Percentiles rank a stretch among this genome's conserved stretches.
These are phyloP conservation scores for Botrytis pseudocinerea DNA, from an alignment of 2,329 filamentous ascomycete genomes.

Conservation along the genomic window DNA sequence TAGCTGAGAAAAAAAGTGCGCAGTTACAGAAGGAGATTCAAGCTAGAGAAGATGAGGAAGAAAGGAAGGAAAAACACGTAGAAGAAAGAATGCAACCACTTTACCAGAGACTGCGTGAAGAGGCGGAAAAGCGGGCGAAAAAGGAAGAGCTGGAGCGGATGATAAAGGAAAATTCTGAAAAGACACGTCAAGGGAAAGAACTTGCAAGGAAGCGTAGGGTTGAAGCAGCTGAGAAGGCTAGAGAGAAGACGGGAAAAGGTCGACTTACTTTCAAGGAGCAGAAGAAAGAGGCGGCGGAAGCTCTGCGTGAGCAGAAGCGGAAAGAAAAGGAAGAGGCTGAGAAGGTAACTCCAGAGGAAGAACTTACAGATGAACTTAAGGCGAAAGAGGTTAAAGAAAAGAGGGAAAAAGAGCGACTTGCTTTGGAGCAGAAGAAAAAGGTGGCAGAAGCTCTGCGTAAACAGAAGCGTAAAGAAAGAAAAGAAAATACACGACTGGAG, in stretches of 20 bases:
- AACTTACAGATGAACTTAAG: background rate
- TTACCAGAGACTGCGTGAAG: too few relatives aligned
- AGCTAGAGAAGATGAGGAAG: background rate
- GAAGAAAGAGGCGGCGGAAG: too few relatives aligned
- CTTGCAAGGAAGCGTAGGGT: too few relatives aligned
- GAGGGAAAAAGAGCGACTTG: background rate
- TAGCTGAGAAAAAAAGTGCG: background rate
- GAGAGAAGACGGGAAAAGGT: too few relatives aligned
- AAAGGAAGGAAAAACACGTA: background rate
- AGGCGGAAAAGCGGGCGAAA: too few relatives aligned
- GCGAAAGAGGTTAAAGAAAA: background rate
- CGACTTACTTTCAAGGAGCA: too few relatives aligned
- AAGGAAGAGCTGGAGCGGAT: too few relatives aligned
- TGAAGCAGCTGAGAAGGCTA: too few relatives aligned
- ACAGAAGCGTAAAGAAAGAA: background rate
- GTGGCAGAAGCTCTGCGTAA: background rate
- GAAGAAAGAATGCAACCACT: too few relatives aligned
- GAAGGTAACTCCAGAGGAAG: background rate
- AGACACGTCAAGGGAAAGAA: too few relatives aligned
- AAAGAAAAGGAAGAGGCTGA: background rate
- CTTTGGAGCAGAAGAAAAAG: background rate
- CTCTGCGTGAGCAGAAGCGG: too few relatives aligned
- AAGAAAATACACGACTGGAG: background rate
- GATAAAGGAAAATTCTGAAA: too few relatives aligned
- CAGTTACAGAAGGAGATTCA: background rate